A percentile compares a stretch with the other conserved stretches of the same genome.
These are phyloP conservation scores for Saccharum hybrid DNA, from an alignment of 202 grass and related monocot species.

Conservation along the genomic window DNA sequence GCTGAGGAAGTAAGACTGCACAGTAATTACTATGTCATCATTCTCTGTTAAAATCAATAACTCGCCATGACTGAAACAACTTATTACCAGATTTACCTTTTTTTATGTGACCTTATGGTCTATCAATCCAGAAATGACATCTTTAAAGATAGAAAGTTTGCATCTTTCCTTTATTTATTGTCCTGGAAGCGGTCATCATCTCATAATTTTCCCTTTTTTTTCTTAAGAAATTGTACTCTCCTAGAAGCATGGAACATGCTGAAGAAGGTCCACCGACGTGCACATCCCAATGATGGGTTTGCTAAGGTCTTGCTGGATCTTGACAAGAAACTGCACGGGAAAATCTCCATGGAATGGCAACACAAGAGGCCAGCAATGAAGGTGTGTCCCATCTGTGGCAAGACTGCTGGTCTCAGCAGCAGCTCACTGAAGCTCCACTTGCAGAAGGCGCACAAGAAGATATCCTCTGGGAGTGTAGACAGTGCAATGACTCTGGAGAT, in stretches of 20 bases:
- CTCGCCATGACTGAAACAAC: background rate
- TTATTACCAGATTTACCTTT: background rate
- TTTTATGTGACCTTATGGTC: background rate
- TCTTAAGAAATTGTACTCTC: conserved; percentile 61
- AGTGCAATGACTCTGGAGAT: conserved; percentile 78
- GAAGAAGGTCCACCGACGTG: conserved; percentile 78
- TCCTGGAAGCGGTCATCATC: background rate
- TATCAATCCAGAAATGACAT: conserved; percentile 20
- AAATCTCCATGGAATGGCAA: conserved; percentile 83
- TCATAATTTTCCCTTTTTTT: background rate
- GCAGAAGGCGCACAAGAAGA: conserved; percentile 76
- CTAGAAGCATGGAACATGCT: conserved; percentile 83
- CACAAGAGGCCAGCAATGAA: conserved; percentile 77
- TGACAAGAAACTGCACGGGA: conserved; percentile 75
- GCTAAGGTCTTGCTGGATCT: conserved; percentile 78
- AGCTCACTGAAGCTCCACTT: conserved; percentile 91
- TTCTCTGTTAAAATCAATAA: background rate
- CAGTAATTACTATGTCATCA: background rate
- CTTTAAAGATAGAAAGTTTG: background rate
- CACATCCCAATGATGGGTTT: conserved; percentile 90
- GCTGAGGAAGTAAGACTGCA: conserved; percentile 71
- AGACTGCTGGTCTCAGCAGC: conserved; percentile 85
- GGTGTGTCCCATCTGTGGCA: conserved; percentile 87
- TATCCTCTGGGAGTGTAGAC: conserved; percentile 79
- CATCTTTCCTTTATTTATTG: background rate